Percentiles rank a stretch among this genome's conserved stretches.
phyloP scores from a whole-genome alignment of 192 early-diverging fungal genomes.

The Fimicolochytrium jonesii region DNA sequence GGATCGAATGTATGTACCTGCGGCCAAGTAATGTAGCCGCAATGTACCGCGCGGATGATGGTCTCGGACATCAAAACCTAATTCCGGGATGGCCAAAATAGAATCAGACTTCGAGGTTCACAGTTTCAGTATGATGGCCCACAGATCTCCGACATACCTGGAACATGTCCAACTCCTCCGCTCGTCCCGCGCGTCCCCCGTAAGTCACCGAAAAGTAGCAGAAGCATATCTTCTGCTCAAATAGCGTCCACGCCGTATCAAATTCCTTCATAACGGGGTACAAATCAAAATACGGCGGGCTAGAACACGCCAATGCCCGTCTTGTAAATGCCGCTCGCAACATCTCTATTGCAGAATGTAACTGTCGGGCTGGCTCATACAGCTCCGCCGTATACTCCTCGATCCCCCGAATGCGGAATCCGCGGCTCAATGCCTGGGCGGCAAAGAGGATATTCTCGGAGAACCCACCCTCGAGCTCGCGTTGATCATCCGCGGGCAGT shows the following conservation, averaged over 20 bases:
- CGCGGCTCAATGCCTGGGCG: slow-evolving; percentile 58
- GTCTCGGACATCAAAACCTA: slow-evolving; percentile 63
- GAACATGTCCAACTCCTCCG: slow-evolving; percentile 48
- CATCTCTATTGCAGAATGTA: slow-evolving; percentile 54
- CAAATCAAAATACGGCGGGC: slow-evolving; percentile 41
- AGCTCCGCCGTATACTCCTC: slow-evolving; percentile 52
- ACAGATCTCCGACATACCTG: slow-evolving; percentile 32
- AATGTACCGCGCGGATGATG: slow-evolving; percentile 39
- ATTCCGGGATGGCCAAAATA: not conserved
- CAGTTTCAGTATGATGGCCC: too few relatives aligned
- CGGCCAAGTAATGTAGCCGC: slow-evolving; percentile 30
- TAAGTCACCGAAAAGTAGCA: slow-evolving; percentile 61
- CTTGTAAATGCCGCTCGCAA: slow-evolving; percentile 48
- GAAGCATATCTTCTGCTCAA: slow-evolving; percentile 67
- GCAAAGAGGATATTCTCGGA: slow-evolving; percentile 70
- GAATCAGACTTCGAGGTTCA: too few relatives aligned
- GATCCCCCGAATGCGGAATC: slow-evolving; percentile 66
- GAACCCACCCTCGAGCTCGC: slow-evolving; percentile 63
- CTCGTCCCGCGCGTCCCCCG: slow-evolving; percentile 34
- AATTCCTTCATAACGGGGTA: slow-evolving; percentile 56
- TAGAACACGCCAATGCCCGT: slow-evolving; percentile 15
- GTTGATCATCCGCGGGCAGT: slow-evolving; percentile 64
- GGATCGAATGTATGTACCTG: slow-evolving; percentile 58
- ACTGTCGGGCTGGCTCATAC: slow-evolving; percentile 41
- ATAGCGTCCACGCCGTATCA: slow-evolving; percentile 61